A percentile compares a stretch with the other conserved stretches of the same genome.
phyloP scores from a whole-genome alignment of 768 basidiomycete species.

The Tylopilus vinaceipallidus region DNA sequence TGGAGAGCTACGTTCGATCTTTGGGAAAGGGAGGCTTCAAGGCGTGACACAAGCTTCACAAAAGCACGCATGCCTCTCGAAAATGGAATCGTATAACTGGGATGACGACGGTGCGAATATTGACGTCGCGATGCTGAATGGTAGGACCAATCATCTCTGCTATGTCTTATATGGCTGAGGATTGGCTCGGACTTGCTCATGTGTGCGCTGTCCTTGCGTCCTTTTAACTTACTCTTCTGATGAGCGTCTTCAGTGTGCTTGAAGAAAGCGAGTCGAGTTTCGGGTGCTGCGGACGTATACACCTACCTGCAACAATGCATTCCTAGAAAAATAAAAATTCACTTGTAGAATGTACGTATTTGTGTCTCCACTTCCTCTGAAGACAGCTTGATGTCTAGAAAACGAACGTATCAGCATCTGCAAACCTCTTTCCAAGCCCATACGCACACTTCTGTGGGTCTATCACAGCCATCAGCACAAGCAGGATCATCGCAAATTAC shows the following conservation, averaged over 20 bases:
- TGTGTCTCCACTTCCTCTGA: constrained; percentile 72
- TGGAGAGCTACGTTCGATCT: background rate
- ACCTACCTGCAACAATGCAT: background rate
- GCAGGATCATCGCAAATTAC: background rate
- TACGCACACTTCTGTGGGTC: constrained; percentile 54
- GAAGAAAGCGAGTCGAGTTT: background rate
- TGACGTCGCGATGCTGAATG: background rate
- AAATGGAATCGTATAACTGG: background rate
- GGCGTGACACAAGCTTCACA: background rate
- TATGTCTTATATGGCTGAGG: background rate
- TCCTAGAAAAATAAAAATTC: background rate
- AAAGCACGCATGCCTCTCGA: background rate
- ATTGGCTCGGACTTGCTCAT: background rate
- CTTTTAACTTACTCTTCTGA: background rate
- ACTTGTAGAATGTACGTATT: constrained; percentile 60
- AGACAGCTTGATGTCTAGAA: constrained; percentile 73
- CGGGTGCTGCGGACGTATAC: background rate
- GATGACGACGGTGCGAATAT: constrained; percentile 1
- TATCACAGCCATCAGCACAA: constrained; percentile 16
- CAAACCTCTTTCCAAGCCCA: background rate
- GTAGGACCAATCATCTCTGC: background rate
- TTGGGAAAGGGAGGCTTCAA: constrained; percentile 1
- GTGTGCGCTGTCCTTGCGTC: background rate
- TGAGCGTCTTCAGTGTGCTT: background rate
- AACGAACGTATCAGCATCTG: constrained; percentile 13